These are phyloP conservation scores for Aspergillus fischeri DNA, from an alignment of 2,329 filamentous ascomycete species.

Conservation along the genomic window DNA sequence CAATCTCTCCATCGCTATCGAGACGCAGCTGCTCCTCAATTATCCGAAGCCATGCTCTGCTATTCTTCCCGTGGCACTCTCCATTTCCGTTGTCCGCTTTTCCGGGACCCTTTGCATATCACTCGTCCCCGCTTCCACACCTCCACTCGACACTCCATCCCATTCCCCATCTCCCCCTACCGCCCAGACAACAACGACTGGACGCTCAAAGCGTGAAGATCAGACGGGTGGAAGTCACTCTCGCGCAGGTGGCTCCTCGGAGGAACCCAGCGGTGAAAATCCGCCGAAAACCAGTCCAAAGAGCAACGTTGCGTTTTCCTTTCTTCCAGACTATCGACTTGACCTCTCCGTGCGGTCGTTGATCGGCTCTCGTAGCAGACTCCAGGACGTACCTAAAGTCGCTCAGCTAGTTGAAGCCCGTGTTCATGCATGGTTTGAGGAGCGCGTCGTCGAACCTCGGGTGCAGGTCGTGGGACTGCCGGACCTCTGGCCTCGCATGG, in stretches of 20 bases:
- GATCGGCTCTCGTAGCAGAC: constrained; percentile 58
- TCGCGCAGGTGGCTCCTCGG: neutral
- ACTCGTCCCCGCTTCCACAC: constrained; percentile 67
- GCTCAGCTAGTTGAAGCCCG: constrained; percentile 62
- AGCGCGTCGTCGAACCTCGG: constrained; percentile 61
- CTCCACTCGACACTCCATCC: constrained; percentile 33
- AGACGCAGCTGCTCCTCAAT: constrained; percentile 91
- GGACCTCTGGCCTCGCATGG: constrained; percentile 59
- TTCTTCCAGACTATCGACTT: constrained; percentile 62
- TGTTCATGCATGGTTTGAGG: constrained; percentile 64
- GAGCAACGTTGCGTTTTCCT: constrained; percentile 92
- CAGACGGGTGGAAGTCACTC: constrained; percentile 9
- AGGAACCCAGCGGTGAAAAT: constrained; percentile 8
- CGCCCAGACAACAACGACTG: constrained; percentile 9
- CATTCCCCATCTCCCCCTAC: constrained; percentile 27
- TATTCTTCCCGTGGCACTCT: constrained; percentile 83
- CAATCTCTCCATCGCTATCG: constrained; percentile 88
- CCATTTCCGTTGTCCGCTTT: constrained; percentile 88
- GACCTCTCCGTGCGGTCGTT: constrained; percentile 63
- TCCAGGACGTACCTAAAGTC: constrained; percentile 65
- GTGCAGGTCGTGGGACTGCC: constrained; percentile 63
- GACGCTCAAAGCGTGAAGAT: constrained; percentile 6
- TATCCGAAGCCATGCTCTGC: constrained; percentile 88
- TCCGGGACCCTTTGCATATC: constrained; percentile 91
- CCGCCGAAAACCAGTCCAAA: constrained; percentile 51